These are phyloP conservation scores for Chlorella sp. DNA, from an alignment of 139 green algal species.

Conservation along the genomic window DNA sequence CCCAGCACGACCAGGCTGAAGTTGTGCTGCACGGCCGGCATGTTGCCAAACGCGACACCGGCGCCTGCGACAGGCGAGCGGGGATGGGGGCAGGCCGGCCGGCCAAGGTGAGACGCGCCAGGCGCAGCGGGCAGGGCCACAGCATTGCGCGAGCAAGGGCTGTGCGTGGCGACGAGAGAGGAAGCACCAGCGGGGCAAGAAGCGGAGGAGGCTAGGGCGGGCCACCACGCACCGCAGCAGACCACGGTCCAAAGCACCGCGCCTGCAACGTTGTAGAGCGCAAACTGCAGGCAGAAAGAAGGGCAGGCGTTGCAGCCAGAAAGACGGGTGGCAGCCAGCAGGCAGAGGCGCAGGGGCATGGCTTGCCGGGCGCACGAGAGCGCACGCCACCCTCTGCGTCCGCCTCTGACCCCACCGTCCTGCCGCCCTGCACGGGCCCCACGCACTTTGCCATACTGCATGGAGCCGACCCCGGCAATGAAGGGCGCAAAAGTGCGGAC, in stretches of 20 bases:
- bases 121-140: no score
- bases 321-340: no score
- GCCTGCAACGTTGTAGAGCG: constrained; percentile 85
- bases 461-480: constrained; percentile 85
- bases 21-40: constrained; percentile 90
- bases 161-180: no score
- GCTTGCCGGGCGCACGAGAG: no score
- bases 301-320: no score
- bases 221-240: constrained; percentile 70
- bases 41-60: constrained; percentile 89
- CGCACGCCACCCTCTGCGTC: no score
- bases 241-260: constrained; percentile 83
- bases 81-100: no score
- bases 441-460: constrained; percentile 60
- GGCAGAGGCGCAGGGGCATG: no score
- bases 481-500: constrained; percentile 94
- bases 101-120: no score
- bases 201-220: no score
- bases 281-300: constrained; percentile 60
- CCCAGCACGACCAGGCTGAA: constrained; percentile 87
- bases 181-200: no score
- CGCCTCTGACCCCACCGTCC: no score
- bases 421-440: background rate
- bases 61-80: constrained; percentile 38
- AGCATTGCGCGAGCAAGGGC: background rate